These are phyloP conservation scores for Candida khao-thaluensis DNA, from an alignment of 805 yeast genomes.

Conservation along the genomic window DNA sequence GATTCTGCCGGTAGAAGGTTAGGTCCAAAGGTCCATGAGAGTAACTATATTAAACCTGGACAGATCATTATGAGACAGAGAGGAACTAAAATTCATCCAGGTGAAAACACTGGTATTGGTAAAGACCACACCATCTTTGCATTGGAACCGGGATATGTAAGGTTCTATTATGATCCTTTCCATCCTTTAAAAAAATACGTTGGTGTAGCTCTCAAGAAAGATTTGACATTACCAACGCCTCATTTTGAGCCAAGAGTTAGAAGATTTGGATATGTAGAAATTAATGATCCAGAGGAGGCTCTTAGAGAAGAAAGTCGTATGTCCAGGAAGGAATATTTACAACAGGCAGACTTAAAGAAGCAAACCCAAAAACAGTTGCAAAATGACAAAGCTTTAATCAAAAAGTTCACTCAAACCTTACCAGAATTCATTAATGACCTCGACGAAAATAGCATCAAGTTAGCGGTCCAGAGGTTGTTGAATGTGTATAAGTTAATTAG, in stretches of 20 bases:
- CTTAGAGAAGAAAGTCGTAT: slow-evolving; percentile 57
- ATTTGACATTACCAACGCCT: slow-evolving; percentile 72
- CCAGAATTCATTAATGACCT: slow-evolving; percentile 30
- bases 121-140: slow-evolving; percentile 93
- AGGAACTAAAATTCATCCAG: slow-evolving; percentile 93
- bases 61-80: slow-evolving; percentile 90
- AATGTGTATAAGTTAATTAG: slow-evolving; percentile 45
- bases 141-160: slow-evolving; percentile 86
- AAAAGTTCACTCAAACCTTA: slow-evolving; percentile 4
- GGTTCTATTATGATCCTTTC: slow-evolving; percentile 91
- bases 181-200: slow-evolving; percentile 90
- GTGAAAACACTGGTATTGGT: slow-evolving; percentile 87
- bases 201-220: slow-evolving; percentile 75
- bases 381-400: slow-evolving; percentile 26
- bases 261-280: slow-evolving; percentile 70
- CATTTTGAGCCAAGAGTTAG: slow-evolving; percentile 89
- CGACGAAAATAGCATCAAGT: slow-evolving; percentile 18
- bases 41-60: slow-evolving; percentile 72
- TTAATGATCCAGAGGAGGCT: slow-evolving; percentile 52
- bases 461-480: slow-evolving; percentile 48
- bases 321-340: slow-evolving; percentile 66
- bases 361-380: slow-evolving; percentile 40
- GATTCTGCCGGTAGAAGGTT: slow-evolving; percentile 94
- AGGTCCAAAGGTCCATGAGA: slow-evolving; percentile 87
- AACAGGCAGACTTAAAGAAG: slow-evolving; percentile 49